A percentile compares a stretch with the other conserved stretches of the same genome.
Evolutionary conservation across 768 basidiomycete genomes (phyloP).

Genomic region (Mycena amicta): DNA sequence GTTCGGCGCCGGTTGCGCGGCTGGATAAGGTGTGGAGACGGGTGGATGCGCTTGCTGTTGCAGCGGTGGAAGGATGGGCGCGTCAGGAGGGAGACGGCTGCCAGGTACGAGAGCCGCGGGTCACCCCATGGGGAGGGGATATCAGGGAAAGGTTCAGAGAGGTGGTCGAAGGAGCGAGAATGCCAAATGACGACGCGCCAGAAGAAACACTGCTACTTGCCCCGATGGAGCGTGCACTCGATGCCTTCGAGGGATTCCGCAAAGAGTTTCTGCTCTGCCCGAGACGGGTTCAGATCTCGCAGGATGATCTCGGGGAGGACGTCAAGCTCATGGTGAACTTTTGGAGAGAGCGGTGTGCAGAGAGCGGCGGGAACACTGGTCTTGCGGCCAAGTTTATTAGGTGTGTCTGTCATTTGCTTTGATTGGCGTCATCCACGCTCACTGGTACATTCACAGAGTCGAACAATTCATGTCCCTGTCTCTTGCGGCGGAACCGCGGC

Average conservation of each 20-base stretch:
- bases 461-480: conserved; percentile 83
- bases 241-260: conserved; percentile 55
- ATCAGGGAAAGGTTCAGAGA: conserved; percentile 47
- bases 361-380: conserved; percentile 41
- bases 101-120: conserved; percentile 45
- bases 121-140: conserved; percentile 74
- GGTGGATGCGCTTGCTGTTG: conserved; percentile 60
- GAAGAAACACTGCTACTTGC: conserved; percentile 48
- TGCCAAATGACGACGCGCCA: conserved; percentile 31
- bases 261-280: conserved; percentile 55
- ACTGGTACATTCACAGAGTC: conserved; percentile 42
- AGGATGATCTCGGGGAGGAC: conserved; percentile 47
- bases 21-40: conserved; percentile 82
- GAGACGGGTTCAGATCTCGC: conserved; percentile 37
- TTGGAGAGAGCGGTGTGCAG: conserved; percentile 55
- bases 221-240: conserved; percentile 42
- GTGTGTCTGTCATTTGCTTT: conserved; percentile 34
- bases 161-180: conserved; percentile 48
- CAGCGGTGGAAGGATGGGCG: conserved; percentile 70
- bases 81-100: conserved; percentile 41
- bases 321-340: conserved; percentile 52
- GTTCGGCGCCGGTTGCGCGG: conserved; percentile 73
- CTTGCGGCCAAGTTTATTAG: conserved; percentile 62
- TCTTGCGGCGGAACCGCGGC: conserved; percentile 70
- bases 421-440: no score